Percentiles rank a stretch among this genome's conserved stretches.
These are phyloP conservation scores for Venturia effusa DNA, from an alignment of 2,329 filamentous ascomycete species.

Conservation along the genomic window DNA sequence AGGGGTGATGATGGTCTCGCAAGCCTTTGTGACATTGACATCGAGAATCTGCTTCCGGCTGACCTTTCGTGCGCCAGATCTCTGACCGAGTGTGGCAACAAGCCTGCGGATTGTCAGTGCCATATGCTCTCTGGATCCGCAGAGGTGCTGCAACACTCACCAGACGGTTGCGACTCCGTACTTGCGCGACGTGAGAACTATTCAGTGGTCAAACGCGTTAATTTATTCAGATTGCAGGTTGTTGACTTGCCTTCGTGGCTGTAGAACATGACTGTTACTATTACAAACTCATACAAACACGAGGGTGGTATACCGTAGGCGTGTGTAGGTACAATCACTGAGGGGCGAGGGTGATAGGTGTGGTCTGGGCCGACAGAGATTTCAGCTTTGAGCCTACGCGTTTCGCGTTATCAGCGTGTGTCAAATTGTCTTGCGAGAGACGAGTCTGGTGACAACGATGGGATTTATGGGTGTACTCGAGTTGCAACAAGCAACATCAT, in stretches of 20 bases:
- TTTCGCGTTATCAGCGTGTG: background rate
- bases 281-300: background rate
- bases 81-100: constrained; percentile 74
- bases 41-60: constrained; percentile 78
- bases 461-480: background rate
- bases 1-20: constrained; percentile 75
- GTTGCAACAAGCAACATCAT: background rate
- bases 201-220: constrained; percentile 14
- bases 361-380: background rate
- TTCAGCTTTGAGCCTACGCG: background rate
- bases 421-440: background rate
- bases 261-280: constrained; percentile 63
- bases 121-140: constrained; percentile 2
- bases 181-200: constrained; percentile 71
- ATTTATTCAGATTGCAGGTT: background rate
- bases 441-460: background rate
- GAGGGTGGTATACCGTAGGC: background rate
- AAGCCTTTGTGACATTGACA: constrained; percentile 79
- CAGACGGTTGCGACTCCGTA: constrained; percentile 94
- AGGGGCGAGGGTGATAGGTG: background rate
- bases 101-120: constrained; percentile 50
- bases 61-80: constrained; percentile 59
- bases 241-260: constrained; percentile 70
- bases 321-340: background rate
- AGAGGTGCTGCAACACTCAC: constrained; percentile 41